phyloP scores from a whole-genome alignment of 176 grass and related monocot species.

The Phyllostachys edulis region DNA sequence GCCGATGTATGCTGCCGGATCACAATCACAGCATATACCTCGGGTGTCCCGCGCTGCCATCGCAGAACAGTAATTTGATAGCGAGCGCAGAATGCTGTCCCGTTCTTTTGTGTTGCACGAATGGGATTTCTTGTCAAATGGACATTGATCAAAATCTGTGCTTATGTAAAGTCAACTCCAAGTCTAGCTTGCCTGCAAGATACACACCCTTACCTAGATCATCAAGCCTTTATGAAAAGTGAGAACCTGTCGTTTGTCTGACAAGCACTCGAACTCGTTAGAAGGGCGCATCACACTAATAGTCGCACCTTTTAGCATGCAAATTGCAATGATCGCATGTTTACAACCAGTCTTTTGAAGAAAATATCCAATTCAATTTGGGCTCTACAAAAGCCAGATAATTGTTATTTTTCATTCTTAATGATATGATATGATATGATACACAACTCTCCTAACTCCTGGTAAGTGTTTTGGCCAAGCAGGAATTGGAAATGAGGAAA shows the following conservation, averaged over 20 bases:
- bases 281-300: background rate
- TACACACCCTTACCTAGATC: background rate
- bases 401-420: background rate
- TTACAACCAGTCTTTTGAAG: background rate
- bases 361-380: background rate
- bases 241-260: constrained; percentile 32
- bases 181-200: constrained; percentile 18
- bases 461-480: no score
- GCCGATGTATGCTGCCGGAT: background rate
- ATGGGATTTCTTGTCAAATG: background rate
- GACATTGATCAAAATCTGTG: background rate
- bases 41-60: background rate
- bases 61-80: background rate
- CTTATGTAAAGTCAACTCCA: background rate
- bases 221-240: background rate
- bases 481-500: no score
- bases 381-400: background rate
- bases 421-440: background rate
- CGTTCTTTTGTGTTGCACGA: background rate
- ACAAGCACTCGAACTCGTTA: background rate
- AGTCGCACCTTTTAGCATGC: background rate
- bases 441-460: background rate
- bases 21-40: background rate
- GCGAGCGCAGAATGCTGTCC: background rate
- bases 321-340: background rate